Conservation (phyloP, 148 eudicot species). For the Camellia japonica region DNA sequence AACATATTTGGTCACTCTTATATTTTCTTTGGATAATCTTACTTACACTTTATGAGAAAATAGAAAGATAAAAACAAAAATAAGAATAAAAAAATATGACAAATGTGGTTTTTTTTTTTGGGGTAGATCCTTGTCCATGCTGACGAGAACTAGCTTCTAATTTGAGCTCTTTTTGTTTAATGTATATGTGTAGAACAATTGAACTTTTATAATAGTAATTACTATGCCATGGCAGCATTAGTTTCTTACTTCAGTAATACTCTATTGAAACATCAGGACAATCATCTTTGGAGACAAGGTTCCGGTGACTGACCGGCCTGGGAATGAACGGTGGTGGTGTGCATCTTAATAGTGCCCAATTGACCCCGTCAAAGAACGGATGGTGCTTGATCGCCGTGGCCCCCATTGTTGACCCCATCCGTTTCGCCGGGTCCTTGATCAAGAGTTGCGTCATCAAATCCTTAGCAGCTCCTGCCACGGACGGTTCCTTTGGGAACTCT, state of each 20-base stretch:
- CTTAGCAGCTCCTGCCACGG: slow-evolving; percentile 20
- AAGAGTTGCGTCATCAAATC: slow-evolving; percentile 33
- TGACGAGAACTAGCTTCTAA: no score
- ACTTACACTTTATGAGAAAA: no score
- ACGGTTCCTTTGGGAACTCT: slow-evolving; percentile 38
- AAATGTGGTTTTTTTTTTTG: no score
- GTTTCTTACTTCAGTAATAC: slow-evolving; percentile 5
- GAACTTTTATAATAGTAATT: no score
- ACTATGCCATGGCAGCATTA: no score
- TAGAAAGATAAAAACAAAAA: no score
- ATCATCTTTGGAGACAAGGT: slow-evolving; percentile 8
- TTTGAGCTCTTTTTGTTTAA: no score
- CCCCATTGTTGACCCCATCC: slow-evolving; percentile 41
- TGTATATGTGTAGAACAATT: no score
- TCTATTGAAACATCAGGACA: slow-evolving; percentile 17
- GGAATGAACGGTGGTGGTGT: slow-evolving; percentile 34
- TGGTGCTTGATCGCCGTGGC: slow-evolving; percentile 40
- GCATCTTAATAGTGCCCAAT: slow-evolving; percentile 45
- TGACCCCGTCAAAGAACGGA: slow-evolving; percentile 31
- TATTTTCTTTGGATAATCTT: no score
- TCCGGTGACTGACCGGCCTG: background rate
- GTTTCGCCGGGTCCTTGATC: slow-evolving; percentile 28
- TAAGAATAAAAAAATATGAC: no score
- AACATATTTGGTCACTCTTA: no score
- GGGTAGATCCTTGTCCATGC: no score